Base-by-base conservation (phyloP, 2,329 filamentous ascomycete species). In the Xylariaceae sp. region DNA sequence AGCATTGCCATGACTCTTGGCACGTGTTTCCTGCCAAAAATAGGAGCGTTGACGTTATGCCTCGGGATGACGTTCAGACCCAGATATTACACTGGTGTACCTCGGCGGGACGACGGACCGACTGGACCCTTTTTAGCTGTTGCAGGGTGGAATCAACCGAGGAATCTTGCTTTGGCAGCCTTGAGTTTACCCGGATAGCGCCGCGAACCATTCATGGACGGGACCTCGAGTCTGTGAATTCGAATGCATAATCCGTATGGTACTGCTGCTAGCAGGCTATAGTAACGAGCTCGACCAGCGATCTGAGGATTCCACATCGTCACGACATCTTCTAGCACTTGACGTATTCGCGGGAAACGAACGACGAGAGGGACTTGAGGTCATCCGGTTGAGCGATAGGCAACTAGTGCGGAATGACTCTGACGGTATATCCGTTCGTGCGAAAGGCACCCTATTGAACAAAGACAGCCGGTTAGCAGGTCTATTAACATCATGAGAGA, bases 271-370 rank as follows among this genome's bases (percentile, higher is more conserved):
- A 67, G 62, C 7, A 62, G 62, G 42, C 55, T 54, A 48, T 65
- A 65, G 6, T 67, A 48, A 30, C 44, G 48, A 47, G 15, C 42
- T 39, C 67, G 60, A 10, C 61, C 54, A 51, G 65, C 62, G 7
- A 64, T 61, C 30, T 67, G 48, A 30, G 30, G 30, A 57, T 51
- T 39, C 57, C 18, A 68, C 13, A 13, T 56, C 35, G 50, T 47
- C 35, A 52, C 18, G 62, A 57, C 11, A 69, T 54, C 54, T 55
- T 63, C 35, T 62, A 55, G 35, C 65, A 62, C 30, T 66, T 53
- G 53, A 67, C 59, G 59, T 57, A 66, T 56, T 68, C 54, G 58
- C 67, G 64, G 53, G 68, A 67, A 18, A 69, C 34, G 54, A 64
- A 69, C 42, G 63, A 64, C 17, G 67, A 59, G 10, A 68, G 56